These are phyloP conservation scores for Colletotrichum lentis DNA, from an alignment of 2,329 filamentous ascomycete genomes.

Conservation along the genomic window DNA sequence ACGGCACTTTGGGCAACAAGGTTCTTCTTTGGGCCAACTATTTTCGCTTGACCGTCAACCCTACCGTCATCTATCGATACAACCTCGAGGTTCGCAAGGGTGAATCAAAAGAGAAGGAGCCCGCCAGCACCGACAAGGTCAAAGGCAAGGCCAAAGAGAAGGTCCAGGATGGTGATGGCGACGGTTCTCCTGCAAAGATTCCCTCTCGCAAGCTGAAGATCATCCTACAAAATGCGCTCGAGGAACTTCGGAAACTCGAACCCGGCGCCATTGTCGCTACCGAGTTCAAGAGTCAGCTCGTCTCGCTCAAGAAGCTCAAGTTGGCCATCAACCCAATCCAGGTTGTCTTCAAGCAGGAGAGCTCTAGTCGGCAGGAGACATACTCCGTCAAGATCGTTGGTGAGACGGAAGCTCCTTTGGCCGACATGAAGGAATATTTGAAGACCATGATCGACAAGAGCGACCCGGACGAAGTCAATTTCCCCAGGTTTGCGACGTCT, in stretches of 20 bases:
- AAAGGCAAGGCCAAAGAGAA: slow-evolving; percentile 38
- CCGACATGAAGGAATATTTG: slow-evolving; percentile 56
- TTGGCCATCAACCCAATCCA: slow-evolving; percentile 48
- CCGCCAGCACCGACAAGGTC: slow-evolving; percentile 15
- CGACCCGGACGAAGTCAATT: slow-evolving; percentile 47
- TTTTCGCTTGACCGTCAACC: slow-evolving; percentile 55
- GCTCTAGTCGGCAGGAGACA: slow-evolving; percentile 45
- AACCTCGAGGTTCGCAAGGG: slow-evolving; percentile 49
- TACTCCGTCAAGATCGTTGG: slow-evolving; percentile 55
- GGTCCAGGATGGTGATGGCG: slow-evolving; percentile 31
- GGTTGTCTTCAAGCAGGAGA: slow-evolving; percentile 48
- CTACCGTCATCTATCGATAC: slow-evolving; percentile 55
- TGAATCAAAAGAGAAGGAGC: slow-evolving; percentile 25
- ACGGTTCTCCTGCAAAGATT: slow-evolving; percentile 43
- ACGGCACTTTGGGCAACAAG: slow-evolving; percentile 53
- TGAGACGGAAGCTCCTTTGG: slow-evolving; percentile 50
- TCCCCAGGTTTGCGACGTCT: slow-evolving; percentile 59
- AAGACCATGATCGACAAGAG: slow-evolving; percentile 51
- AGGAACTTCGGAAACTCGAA: slow-evolving; percentile 46
- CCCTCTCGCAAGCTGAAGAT: slow-evolving; percentile 55
- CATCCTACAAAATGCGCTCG: slow-evolving; percentile 52
- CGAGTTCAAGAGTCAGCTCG: slow-evolving; percentile 61
- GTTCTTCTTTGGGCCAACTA: slow-evolving; percentile 65
- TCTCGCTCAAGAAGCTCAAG: slow-evolving; percentile 50
- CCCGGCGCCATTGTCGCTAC: slow-evolving; percentile 51